Percentiles rank a stretch among this genome's conserved stretches.
phyloP scores from a whole-genome alignment of 306 rosid genomes.

The Cucurbita ficifolia region DNA sequence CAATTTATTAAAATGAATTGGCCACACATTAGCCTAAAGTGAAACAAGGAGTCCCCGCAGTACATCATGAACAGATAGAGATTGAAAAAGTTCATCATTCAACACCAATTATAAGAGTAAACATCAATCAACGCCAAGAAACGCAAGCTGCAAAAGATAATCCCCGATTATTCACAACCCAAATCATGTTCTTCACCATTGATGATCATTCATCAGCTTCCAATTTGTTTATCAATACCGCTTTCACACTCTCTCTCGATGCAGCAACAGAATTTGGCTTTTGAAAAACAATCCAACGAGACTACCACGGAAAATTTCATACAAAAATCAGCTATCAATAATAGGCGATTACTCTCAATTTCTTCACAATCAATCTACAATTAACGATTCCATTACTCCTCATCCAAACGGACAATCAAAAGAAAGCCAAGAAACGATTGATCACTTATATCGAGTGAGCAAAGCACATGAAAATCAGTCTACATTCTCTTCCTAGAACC shows the following conservation, averaged over 20 bases:
- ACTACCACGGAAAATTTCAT: neutral
- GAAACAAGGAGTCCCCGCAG: neutral
- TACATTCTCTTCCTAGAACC: neutral
- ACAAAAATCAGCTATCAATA: neutral
- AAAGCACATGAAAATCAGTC: neutral
- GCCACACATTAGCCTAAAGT: neutral
- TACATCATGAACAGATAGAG: neutral
- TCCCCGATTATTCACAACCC: neutral
- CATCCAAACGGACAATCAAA: neutral
- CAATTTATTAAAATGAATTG: neutral
- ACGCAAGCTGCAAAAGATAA: neutral
- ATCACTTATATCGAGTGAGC: neutral
- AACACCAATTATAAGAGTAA: neutral
- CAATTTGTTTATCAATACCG: neutral
- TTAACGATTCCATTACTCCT: neutral
- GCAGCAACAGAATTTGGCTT: neutral
- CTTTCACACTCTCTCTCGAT: neutral
- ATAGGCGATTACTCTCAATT: neutral
- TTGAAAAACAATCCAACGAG: neutral
- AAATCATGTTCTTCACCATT: neutral
- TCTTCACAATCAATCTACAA: neutral
- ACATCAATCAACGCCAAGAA: neutral
- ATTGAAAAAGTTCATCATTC: neutral
- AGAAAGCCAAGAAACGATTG: neutral
- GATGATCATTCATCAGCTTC: neutral